phyloP scores from a whole-genome alignment of 208 protist genomes.

The Acanthamoeba culbertsoni region DNA sequence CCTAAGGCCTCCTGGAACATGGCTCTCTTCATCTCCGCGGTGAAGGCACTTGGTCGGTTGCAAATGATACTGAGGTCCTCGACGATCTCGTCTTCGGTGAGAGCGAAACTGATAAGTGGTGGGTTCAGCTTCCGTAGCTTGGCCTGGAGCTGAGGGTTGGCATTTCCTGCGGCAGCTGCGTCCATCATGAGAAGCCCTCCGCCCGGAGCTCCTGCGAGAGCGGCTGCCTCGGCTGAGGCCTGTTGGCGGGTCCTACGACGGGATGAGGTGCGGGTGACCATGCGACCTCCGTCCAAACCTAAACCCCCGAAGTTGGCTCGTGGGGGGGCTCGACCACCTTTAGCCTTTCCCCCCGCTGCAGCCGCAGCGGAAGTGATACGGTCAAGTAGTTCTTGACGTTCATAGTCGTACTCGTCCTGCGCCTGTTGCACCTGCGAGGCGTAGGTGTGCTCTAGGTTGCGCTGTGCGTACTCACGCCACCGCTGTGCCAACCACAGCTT shows the following conservation, averaged over 20 bases:
- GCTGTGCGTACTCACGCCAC: neutral
- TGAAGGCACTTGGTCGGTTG: neutral
- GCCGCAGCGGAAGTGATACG: neutral
- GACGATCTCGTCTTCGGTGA: slow-evolving; percentile 24
- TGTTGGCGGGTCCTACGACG: slow-evolving; percentile 5
- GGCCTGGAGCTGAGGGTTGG: slow-evolving; percentile 32
- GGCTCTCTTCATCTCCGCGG: neutral
- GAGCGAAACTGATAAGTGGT: slow-evolving; percentile 11
- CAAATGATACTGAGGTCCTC: slow-evolving; percentile 42
- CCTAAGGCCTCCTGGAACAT: slow-evolving; percentile 24
- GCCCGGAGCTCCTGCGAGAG: no score
- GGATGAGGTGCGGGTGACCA: neutral
- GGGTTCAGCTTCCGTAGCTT: slow-evolving; percentile 51
- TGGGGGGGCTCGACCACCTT: neutral
- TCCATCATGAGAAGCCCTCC: no score
- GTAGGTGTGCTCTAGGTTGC: slow-evolving; percentile 43
- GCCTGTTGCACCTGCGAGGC: slow-evolving; percentile 14
- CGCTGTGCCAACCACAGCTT: slow-evolving; percentile 44
- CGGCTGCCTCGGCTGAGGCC: neutral
- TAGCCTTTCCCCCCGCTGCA: neutral
- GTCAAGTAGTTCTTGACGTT: slow-evolving; percentile 3
- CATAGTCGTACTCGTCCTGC: slow-evolving; percentile 19
- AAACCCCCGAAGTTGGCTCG: neutral
- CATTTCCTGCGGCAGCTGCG: neutral
- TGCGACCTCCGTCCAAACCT: neutral